phyloP scores from a whole-genome alignment of 2,329 filamentous ascomycete genomes.

The Colletotrichum echinochloae region DNA sequence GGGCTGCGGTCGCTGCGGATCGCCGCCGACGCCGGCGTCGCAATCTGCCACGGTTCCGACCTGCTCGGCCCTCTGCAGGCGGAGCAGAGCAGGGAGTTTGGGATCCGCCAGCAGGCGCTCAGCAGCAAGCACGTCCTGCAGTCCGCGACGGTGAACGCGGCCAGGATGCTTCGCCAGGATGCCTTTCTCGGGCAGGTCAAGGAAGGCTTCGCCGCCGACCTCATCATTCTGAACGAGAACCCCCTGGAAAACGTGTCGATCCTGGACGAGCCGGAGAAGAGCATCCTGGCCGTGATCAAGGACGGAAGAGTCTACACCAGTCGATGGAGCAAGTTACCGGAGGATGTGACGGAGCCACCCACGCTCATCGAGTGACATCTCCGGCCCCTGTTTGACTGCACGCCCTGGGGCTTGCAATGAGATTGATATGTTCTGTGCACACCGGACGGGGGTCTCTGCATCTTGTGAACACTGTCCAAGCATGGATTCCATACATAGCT shows the following conservation, averaged over 20 bases:
- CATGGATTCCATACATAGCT: neutral
- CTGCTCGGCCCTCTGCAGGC: slow-evolving; percentile 48
- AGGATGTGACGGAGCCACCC: slow-evolving; percentile 40
- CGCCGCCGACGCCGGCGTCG: slow-evolving; percentile 63
- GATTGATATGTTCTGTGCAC: neutral
- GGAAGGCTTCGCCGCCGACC: slow-evolving; percentile 63
- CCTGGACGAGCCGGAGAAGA: slow-evolving; percentile 60
- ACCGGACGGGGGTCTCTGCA: too few relatives aligned
- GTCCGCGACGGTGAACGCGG: slow-evolving; percentile 59
- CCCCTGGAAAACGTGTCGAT: slow-evolving; percentile 67
- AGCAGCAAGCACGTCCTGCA: slow-evolving; percentile 45
- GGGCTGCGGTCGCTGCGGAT: slow-evolving; percentile 61
- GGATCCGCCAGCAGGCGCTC: slow-evolving; percentile 45
- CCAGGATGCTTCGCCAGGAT: slow-evolving; percentile 60
- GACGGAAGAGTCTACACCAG: slow-evolving; percentile 60
- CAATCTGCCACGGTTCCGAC: slow-evolving; percentile 65
- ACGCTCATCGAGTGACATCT: slow-evolving; percentile 22
- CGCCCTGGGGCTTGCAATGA: too few relatives aligned
- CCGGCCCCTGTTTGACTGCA: too few relatives aligned
- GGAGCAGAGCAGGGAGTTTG: slow-evolving; percentile 51
- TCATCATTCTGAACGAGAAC: slow-evolving; percentile 64
- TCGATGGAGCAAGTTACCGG: slow-evolving; percentile 44
- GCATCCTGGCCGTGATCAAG: slow-evolving; percentile 65
- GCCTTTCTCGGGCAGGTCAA: slow-evolving; percentile 62
- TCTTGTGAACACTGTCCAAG: neutral